Base-by-base conservation (phyloP, 2,329 filamentous ascomycete genomes). In the Stenocarpella maydis region DNA sequence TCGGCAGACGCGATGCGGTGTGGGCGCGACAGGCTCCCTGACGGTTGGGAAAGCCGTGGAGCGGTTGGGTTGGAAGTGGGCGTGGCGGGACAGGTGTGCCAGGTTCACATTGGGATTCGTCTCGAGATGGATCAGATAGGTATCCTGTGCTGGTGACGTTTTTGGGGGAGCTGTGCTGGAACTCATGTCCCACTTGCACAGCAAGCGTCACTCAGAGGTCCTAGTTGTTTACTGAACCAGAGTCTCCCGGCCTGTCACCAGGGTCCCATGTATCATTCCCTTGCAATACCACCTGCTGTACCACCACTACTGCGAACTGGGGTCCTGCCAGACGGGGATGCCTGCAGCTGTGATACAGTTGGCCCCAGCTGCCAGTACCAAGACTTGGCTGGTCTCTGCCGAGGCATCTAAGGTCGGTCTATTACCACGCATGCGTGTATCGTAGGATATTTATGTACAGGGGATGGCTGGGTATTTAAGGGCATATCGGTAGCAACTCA, bases 1-100 rank as follows among this genome's bases (percentile, higher is more conserved):
- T 45, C 31, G 47, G 63, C 67, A 61, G 28, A 60, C 39, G 67
- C 63, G 63, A 61, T 58, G 70, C 60, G 70, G 67, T 67, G 70
- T 69, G 45, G 52, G 54, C 52, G 65, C 34, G 66, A 52, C 60
- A 49, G 37, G 39, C 34, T 63, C 43, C 43, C 58, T 60, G 34
- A n/a, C 45, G 21, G 53, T 52, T 34, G 66, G 54, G 37, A 24
- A 34, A 39, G 28, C 31, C 60, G 69, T 43, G 60, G 47, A 19
- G 7, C 39, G 43, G 50, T 45, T 49, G 24, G 21, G 21, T n/a
- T n/a, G 31, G 26, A 41, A 41, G 43, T 39, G 43, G 41, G 54
- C 54, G 68, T 60, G 68, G 68, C 58, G 52, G 47, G 26, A 39
- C 47, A 64, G 21, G 15, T 10, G 49, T 21, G 49, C 21, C 58